Evolutionary conservation across 306 rosid species (phyloP).

Genomic region (Corylus heterophylla): DNA sequence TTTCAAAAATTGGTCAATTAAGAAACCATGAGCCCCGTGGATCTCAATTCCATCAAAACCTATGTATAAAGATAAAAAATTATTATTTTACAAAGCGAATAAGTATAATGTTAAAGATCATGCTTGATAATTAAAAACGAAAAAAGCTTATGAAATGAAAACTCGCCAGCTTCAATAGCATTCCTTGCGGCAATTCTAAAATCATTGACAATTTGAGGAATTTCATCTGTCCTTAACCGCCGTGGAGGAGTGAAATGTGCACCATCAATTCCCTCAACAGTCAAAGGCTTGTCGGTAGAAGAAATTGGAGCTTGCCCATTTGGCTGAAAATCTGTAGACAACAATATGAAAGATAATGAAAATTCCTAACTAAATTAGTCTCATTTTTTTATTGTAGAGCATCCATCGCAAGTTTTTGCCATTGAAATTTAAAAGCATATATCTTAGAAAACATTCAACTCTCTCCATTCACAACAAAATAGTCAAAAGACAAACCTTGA

Average conservation of each 20-base stretch:
- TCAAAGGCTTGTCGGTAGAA: conserved; percentile 53
- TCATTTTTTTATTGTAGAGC: too few relatives aligned
- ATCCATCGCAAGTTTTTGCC: too few relatives aligned
- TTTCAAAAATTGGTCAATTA: conserved; percentile 41
- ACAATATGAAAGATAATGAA: too few relatives aligned
- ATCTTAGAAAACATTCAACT: too few relatives aligned
- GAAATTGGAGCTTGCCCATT: conserved; percentile 62
- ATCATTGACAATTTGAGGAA: conserved; percentile 47
- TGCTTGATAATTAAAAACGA: too few relatives aligned
- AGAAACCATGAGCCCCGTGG: conserved; percentile 44
- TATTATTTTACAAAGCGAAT: not conserved
- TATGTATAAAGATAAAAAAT: not conserved
- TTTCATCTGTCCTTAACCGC: conserved; percentile 48
- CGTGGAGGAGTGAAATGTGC: conserved; percentile 54
- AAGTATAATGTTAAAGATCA: not conserved
- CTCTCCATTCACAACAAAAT: too few relatives aligned
- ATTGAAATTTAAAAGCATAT: too few relatives aligned
- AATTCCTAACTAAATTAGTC: too few relatives aligned
- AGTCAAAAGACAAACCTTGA: conserved; percentile 15
- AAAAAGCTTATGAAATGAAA: not conserved
- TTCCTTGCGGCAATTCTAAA: conserved; percentile 54
- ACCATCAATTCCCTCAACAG: conserved; percentile 29
- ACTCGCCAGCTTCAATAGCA: conserved; percentile 63
- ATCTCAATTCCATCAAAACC: conserved; percentile 52
- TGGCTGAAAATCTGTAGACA: not conserved